Conservation (phyloP, 305 asterid genomes). For the Euphrasia arctica region DNA sequence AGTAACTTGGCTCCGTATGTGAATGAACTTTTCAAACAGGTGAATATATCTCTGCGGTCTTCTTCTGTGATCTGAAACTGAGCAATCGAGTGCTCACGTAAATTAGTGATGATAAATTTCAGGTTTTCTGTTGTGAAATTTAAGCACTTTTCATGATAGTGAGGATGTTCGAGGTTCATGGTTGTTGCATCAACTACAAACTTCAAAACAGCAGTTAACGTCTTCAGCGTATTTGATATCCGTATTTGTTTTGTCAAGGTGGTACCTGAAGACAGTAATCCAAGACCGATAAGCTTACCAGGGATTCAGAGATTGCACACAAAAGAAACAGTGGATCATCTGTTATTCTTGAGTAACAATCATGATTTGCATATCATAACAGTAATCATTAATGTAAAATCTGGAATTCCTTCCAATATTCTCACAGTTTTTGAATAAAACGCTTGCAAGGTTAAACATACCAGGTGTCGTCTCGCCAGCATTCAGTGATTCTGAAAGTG, state of each 20-base stretch:
- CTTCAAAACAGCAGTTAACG: constrained; percentile 62
- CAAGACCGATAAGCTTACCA: constrained; percentile 19
- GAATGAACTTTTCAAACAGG: constrained; percentile 69
- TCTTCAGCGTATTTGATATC: constrained; percentile 46
- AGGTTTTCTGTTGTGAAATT: constrained; percentile 46
- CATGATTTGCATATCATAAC: constrained; percentile 7
- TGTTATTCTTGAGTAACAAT: neutral
- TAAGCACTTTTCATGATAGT: constrained; percentile 50
- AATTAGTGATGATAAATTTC: constrained; percentile 45
- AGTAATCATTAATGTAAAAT: constrained; percentile 12
- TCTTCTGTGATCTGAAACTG: constrained; percentile 52
- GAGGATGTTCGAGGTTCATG: constrained; percentile 40
- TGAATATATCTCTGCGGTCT: constrained; percentile 41
- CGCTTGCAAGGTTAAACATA: constrained; percentile 25
- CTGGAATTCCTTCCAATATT: constrained; percentile 1
- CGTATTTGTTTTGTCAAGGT: constrained; percentile 30
- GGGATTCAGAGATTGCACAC: constrained; percentile 10
- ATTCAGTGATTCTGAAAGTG: constrained; percentile 23
- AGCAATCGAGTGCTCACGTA: constrained; percentile 38
- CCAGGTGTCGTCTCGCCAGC: constrained; percentile 18
- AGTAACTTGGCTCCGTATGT: constrained; percentile 82
- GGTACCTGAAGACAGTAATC: constrained; percentile 39
- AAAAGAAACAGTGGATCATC: neutral
- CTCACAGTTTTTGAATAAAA: constrained; percentile 13
- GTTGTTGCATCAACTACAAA: constrained; percentile 67